phyloP scores from a whole-genome alignment of 306 rosid genomes.

The Pyrus communis region DNA sequence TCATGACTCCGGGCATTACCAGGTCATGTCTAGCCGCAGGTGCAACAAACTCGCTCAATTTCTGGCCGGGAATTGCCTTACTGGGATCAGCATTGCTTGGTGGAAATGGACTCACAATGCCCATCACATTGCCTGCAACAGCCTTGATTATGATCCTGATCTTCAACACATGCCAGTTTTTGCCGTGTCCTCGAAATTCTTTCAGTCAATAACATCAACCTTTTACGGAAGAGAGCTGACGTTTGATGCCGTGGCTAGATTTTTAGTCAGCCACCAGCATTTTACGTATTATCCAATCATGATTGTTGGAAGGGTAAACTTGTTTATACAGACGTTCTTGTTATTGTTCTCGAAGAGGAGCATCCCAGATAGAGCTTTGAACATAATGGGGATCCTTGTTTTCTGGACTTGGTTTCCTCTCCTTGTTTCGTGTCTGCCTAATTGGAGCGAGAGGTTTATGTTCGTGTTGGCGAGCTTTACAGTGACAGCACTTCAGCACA shows the following conservation, averaged over 20 bases:
- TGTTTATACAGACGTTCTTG: conserved; percentile 59
- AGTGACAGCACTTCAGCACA: conserved; percentile 57
- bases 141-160: conserved; percentile 86
- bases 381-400: conserved; percentile 54
- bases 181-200: conserved; percentile 56
- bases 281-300: conserved; percentile 65
- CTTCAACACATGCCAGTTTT: conserved; percentile 79
- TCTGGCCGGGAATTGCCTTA: conserved; percentile 70
- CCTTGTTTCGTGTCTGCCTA: conserved; percentile 51
- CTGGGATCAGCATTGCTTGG: conserved; percentile 93
- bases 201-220: conserved; percentile 42
- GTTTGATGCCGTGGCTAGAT: conserved; percentile 66
- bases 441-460: conserved; percentile 67
- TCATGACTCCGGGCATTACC: conserved; percentile 84
- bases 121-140: conserved; percentile 78
- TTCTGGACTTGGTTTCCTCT: conserved; percentile 91
- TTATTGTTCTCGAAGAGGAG: conserved; percentile 38
- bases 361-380: conserved; percentile 52
- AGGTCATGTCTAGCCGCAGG: conserved; percentile 38
- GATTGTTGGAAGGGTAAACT: conserved; percentile 55
- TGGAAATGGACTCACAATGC: conserved; percentile 98
- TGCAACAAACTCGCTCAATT: conserved; percentile 49
- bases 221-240: conserved; percentile 59
- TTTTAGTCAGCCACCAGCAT: conserved; percentile 71
- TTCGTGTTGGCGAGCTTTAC: conserved; percentile 49